phyloP scores from a whole-genome alignment of 495 filamentous ascomycete genomes.

The Daldinia loculata region DNA sequence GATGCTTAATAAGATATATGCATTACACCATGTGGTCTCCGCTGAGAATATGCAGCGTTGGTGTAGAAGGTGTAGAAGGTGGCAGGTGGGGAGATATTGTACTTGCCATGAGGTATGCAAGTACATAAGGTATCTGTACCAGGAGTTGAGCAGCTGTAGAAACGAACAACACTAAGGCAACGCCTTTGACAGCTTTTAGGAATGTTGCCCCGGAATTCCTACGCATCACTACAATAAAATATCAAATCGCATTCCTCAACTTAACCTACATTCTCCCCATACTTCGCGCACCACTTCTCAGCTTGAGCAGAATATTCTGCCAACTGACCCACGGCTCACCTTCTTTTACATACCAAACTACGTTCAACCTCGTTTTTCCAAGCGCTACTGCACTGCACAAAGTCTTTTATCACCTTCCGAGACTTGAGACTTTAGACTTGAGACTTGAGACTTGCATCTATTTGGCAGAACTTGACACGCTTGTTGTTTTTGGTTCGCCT shows the following conservation, averaged over 20 bases:
- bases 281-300: neutral
- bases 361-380: neutral
- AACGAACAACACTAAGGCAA: neutral
- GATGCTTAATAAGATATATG: neutral
- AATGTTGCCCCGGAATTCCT: neutral
- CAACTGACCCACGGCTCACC: neutral
- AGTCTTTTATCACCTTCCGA: neutral
- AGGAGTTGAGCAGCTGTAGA: neutral
- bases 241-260: conserved; percentile 1
- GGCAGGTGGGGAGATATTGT: neutral
- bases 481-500: conserved; percentile 3
- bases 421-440: neutral
- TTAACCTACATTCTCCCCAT: neutral
- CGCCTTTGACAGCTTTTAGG: neutral
- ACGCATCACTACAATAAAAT: neutral
- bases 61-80: neutral
- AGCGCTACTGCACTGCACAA: neutral
- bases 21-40: neutral
- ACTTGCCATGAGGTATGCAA: no score
- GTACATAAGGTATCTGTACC: neutral
- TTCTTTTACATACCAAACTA: neutral
- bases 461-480: neutral
- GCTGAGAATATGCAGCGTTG: neutral
- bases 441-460: neutral
- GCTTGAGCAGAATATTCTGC: neutral